Evolutionary conservation across 345 rosid genomes (phyloP), one percentile per base, ranked within the genome.

Genomic region (Linum tenue): DNA sequence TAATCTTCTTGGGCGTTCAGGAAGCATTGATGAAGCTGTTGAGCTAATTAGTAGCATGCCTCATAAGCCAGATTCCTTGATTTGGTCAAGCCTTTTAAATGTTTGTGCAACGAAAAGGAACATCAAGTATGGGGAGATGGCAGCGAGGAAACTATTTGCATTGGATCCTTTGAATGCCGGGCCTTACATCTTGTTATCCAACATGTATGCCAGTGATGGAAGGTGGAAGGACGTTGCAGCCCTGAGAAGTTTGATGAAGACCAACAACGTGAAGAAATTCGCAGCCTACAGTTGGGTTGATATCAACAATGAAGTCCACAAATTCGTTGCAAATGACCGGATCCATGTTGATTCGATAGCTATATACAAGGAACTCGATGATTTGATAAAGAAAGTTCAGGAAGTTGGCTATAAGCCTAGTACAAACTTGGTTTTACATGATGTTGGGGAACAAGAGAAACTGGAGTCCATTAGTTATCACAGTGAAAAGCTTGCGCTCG

Each of bases 261-360:
- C 71, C 40, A 81, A 69, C 38, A 81, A 83, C 61, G 86, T 80
- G 36, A 85, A 75, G 59, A 85, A 83, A 56, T 77, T 76, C 41
- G 83, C 86, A 37, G 87, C 90, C 43, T 85, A 75, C 72, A 83
- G 90, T 76, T 83, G 84, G 87, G 70, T 83, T 17, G 82, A 85
- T 64, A 66, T 83, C 1, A 79, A 83, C 44, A 73, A 69, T 61
- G 69, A 81, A 72, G 74, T 83, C 61, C 87, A 83, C 72, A 81
- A 75, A 66, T 83, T 85, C 66, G 82, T 81, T 39, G 79, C 90
- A 40, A 82, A 77, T 56, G 90, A 85, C 78, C 72, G 73, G 65
- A 72, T 68, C 61, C 90, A 83, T 80, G 84, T 81, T 0, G 80
- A 78, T 69, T 76, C 78, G 3, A 69, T 73, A 67, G 10, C 63